A percentile compares a stretch with the other conserved stretches of the same genome.
These are phyloP conservation scores for Fusarium pilosicola DNA, from an alignment of 2,329 filamentous ascomycete genomes.

Conservation along the genomic window DNA sequence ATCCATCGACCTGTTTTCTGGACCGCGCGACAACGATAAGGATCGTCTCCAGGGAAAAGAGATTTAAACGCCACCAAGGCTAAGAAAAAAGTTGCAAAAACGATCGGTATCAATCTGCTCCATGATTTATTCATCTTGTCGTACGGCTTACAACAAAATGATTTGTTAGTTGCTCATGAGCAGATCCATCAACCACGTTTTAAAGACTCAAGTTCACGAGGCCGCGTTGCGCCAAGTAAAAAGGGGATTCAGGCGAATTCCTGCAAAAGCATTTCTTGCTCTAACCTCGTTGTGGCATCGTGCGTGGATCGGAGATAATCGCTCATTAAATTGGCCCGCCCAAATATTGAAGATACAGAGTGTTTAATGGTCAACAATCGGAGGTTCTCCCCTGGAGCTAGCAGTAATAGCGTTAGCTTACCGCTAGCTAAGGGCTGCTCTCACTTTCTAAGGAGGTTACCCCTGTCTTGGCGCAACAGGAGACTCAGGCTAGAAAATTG, in stretches of 20 bases:
- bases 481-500: background rate
- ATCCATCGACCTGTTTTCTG: conserved; percentile 62
- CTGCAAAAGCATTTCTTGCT: background rate
- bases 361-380: background rate
- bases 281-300: background rate
- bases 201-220: background rate
- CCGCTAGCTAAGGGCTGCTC: background rate
- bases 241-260: background rate
- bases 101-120: background rate
- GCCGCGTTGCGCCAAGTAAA: background rate
- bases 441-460: background rate
- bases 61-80: background rate
- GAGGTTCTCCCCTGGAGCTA: background rate
- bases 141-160: background rate
- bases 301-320: background rate
- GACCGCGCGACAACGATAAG: conserved; percentile 63
- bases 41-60: conserved; percentile 50
- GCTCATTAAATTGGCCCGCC: background rate
- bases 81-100: background rate
- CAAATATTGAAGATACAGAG: background rate
- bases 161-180: background rate
- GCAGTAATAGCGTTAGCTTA: background rate
- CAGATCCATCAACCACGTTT: background rate
- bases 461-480: background rate
- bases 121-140: background rate